Evolutionary conservation across 2,329 filamentous ascomycete genomes (phyloP).

Genomic region (Nannizziopsis barbatae): DNA sequence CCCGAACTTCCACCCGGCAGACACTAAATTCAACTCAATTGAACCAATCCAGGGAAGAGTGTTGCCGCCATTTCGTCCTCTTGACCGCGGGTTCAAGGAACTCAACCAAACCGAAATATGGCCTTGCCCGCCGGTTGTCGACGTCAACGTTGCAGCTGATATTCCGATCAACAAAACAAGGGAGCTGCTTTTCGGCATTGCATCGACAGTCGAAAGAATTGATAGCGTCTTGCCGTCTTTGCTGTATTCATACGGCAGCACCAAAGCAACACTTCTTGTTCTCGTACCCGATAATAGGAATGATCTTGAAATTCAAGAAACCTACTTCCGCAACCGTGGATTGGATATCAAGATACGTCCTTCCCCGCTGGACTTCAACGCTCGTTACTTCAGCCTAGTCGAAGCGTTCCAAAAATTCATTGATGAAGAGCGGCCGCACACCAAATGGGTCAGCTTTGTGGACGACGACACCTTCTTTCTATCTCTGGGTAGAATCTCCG

Average conservation of each 20-base stretch:
- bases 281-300: conserved; percentile 33
- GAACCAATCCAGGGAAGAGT: conserved; percentile 31
- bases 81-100: conserved; percentile 32
- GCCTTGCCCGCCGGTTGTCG: conserved; percentile 31
- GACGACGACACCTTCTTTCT: conserved; percentile 38
- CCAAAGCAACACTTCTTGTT: conserved; percentile 33
- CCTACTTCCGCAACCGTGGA: conserved; percentile 34
- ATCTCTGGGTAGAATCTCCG: conserved; percentile 29
- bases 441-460: conserved; percentile 34
- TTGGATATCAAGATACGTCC: conserved; percentile 31
- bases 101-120: conserved; percentile 23
- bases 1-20: conserved; percentile 27
- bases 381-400: conserved; percentile 35
- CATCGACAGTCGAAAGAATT: conserved; percentile 35
- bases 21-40: conserved; percentile 30
- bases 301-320: conserved; percentile 30
- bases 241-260: conserved; percentile 34
- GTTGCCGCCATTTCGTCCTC: conserved; percentile 28
- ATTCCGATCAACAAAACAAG: conserved; percentile 31
- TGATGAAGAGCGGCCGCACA: conserved; percentile 30
- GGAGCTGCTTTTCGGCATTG: conserved; percentile 33
- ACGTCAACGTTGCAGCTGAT: conserved; percentile 33
- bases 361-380: conserved; percentile 33
- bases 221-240: conserved; percentile 32
- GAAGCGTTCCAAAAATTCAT: conserved; percentile 32